phyloP scores from a whole-genome alignment of 768 basidiomycete species.

The Pleurotus cornucopiae region DNA sequence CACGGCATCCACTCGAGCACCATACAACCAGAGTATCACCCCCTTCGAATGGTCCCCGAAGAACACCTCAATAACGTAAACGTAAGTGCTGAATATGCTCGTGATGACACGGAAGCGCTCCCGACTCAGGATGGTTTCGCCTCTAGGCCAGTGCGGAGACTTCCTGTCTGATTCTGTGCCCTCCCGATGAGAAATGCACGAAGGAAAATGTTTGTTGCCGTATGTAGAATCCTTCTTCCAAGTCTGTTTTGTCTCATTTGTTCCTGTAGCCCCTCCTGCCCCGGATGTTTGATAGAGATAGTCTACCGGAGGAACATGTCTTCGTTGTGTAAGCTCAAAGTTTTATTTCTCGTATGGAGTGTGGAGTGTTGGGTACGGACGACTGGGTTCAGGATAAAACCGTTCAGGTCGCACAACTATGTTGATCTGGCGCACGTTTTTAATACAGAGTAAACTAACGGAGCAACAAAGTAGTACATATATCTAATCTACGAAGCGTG shows the following conservation, averaged over 20 bases:
- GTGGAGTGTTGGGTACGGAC: too few relatives aligned
- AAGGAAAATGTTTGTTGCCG: slow-evolving; percentile 77
- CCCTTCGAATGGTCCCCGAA: slow-evolving; percentile 34
- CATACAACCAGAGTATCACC: slow-evolving; percentile 84
- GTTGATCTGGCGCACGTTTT: too few relatives aligned
- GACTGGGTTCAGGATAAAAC: too few relatives aligned
- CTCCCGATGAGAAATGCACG: slow-evolving; percentile 63
- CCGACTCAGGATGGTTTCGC: too few relatives aligned
- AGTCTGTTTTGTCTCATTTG: background rate
- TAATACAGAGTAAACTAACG: too few relatives aligned
- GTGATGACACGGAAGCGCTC: too few relatives aligned
- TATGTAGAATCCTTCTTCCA: slow-evolving; percentile 32
- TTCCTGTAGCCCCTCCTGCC: slow-evolving; percentile 11
- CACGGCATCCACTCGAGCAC: slow-evolving; percentile 94
- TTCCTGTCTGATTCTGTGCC: slow-evolving; percentile 73
- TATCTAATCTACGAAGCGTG: too few relatives aligned
- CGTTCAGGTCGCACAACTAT: too few relatives aligned
- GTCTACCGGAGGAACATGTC: too few relatives aligned
- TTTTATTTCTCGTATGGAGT: too few relatives aligned
- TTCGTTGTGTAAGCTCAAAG: too few relatives aligned
- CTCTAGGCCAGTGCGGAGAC: slow-evolving; percentile 45
- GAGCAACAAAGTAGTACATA: too few relatives aligned
- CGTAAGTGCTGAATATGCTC: background rate
- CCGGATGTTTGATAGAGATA: slow-evolving; percentile 10
- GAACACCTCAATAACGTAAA: slow-evolving; percentile 37